phyloP scores from a whole-genome alignment of 1,139 yeast genomes.

The Petasospora rhodanensis region DNA sequence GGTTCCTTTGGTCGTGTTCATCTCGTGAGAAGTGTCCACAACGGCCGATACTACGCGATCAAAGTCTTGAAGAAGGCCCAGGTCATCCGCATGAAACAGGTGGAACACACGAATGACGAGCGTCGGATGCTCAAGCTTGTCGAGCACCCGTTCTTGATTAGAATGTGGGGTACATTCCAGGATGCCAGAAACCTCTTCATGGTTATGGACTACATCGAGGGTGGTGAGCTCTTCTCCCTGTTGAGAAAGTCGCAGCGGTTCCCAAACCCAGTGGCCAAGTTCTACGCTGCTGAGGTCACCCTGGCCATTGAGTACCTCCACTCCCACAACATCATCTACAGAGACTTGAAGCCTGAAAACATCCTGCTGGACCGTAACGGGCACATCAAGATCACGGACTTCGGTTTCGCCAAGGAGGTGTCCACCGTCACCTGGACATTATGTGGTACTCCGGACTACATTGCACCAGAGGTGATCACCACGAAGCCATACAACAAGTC shows the following conservation, averaged over 20 bases:
- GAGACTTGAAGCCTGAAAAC: slow-evolving; percentile 96
- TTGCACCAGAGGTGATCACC: slow-evolving; percentile 97
- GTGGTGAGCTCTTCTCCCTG: slow-evolving; percentile 89
- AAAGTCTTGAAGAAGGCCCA: slow-evolving; percentile 88
- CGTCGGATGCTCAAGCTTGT: slow-evolving; percentile 89
- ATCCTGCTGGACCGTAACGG: slow-evolving; percentile 89
- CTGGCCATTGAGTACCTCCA: slow-evolving; percentile 91
- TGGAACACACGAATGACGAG: slow-evolving; percentile 97
- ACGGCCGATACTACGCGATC: slow-evolving; percentile 91
- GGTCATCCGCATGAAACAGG: slow-evolving; percentile 94
- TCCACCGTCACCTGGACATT: slow-evolving; percentile 92
- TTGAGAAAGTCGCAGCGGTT: slow-evolving; percentile 89
- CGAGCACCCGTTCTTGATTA: slow-evolving; percentile 88
- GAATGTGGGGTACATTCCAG: slow-evolving; percentile 99
- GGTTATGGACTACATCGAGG: slow-evolving; percentile 99
- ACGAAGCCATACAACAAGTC: slow-evolving; percentile 96
- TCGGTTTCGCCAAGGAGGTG: slow-evolving; percentile 96
- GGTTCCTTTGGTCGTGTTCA: slow-evolving; percentile 98
- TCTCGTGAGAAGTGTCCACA: slow-evolving; percentile 86
- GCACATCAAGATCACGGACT: slow-evolving; percentile 91
- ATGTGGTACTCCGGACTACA: slow-evolving; percentile 97
- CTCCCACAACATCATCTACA: slow-evolving; percentile 84
- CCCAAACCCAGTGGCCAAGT: slow-evolving; percentile 96
- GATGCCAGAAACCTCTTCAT: slow-evolving; percentile 84
- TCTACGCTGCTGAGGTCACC: slow-evolving; percentile 94